Base-by-base conservation (phyloP, 257 asterid species). In the Jacaranda copaia region DNA sequence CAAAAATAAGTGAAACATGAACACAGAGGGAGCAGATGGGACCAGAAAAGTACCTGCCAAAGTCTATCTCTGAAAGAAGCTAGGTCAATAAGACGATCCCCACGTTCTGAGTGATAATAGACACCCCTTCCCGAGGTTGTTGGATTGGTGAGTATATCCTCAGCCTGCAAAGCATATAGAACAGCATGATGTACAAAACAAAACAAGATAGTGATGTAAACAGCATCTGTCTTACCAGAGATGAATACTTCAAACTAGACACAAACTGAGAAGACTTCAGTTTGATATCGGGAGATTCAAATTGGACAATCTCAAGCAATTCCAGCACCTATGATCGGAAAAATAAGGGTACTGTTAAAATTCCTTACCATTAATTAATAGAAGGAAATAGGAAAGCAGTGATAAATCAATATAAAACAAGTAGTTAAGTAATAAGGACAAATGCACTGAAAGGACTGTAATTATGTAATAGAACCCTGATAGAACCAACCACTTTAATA, bases 41-140 rank as follows among this genome's bases (percentile, higher is more conserved):
- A 32, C 14, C 60, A 67, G 74, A 61, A 71, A 10, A 66, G 70
- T 81, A 91, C 99, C 99, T 96, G 96, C 96, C 99, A 96, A 72
- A 96, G 91, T 81, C 79, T 89, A 82, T 93, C 97, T 66, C 97
- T 88, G 72, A 96, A 87, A 77, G 96, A 85, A 77, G 89, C 76
- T 62, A 93, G 85, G 84, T 93, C 96, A 73, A 96, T 86, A 79
- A 96, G 93, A 45, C 97, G 97, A 80, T 93, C 99, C 16, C 98
- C 99, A 65, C 97, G 97, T 63, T 96, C 99, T 16, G 98, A 93
- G 81, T 81, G 88, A 84, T 87, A 93, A 85, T 96, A 93, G 68
- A 89, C 84, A 77, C 90, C 88, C 81, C 85, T 91, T 67, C 85
- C 92, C 19, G 86, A 82, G 79, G 89, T 72, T 35, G 89, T 70